A percentile compares a stretch with the other conserved stretches of the same genome.
Evolutionary conservation across 768 basidiomycete species (phyloP).

Genomic region (Krasilnikovozyma curviuscula): DNA sequence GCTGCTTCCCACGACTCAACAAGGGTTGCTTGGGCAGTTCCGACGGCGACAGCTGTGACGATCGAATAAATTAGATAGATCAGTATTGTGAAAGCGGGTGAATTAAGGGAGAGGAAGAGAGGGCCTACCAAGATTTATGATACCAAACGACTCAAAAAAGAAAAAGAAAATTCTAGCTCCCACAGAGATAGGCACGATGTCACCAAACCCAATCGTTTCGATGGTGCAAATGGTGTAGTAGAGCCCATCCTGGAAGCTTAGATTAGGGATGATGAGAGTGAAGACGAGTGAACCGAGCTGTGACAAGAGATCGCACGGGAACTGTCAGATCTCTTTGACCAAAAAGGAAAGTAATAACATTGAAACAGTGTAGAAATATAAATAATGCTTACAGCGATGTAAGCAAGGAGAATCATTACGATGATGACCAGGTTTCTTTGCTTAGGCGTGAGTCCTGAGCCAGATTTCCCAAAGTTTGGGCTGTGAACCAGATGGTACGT

Average conservation of each 20-base stretch:
- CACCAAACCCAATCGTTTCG: constrained; percentile 50
- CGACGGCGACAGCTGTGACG: constrained; percentile 44
- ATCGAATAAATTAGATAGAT: constrained; percentile 23
- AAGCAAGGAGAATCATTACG: constrained; percentile 51
- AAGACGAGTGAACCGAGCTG: constrained; percentile 44
- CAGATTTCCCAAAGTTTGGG: not conserved
- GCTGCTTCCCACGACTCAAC: constrained; percentile 43
- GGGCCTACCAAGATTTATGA: not conserved
- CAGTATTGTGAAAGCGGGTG: no score
- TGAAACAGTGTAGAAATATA: no score
- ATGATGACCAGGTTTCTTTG: constrained; percentile 60
- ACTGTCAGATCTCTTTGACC: not conserved
- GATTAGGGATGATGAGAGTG: constrained; percentile 30
- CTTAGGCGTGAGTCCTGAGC: constrained; percentile 47
- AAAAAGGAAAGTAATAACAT: not conserved
- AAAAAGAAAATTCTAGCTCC: constrained; percentile 42
- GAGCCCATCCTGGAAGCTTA: constrained; percentile 52
- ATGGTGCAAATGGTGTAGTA: constrained; percentile 51
- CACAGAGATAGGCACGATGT: constrained; percentile 39
- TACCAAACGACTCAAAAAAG: constrained; percentile 28
- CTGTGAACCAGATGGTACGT: not conserved
- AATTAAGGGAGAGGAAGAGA: not conserved
- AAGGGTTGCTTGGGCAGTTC: constrained; percentile 47
- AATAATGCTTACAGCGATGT: constrained; percentile 39
- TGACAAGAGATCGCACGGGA: not conserved